phyloP scores from a whole-genome alignment of 495 filamentous ascomycete species.

The Penicillium arizonense region DNA sequence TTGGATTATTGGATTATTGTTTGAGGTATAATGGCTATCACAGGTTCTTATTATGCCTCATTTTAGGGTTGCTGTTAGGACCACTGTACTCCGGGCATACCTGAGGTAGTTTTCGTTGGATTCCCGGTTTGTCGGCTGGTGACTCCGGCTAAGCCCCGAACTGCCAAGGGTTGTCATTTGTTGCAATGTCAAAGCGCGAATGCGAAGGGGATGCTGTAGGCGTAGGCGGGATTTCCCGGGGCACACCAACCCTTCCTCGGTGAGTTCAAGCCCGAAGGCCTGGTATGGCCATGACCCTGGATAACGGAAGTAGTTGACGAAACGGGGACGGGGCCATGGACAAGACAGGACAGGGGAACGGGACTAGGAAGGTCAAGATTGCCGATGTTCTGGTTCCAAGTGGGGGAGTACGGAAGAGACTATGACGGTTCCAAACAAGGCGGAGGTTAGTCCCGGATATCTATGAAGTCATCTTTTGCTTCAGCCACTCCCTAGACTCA shows the following conservation, averaged over 20 bases:
- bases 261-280: slow-evolving; percentile 1
- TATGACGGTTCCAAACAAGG: slow-evolving; percentile 20
- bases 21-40: no score
- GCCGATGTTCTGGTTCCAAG: background rate
- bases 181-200: background rate
- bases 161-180: slow-evolving; percentile 3
- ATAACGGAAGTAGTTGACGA: no score
- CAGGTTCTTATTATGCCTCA: no score
- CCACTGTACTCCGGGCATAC: slow-evolving; percentile 19
- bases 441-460: slow-evolving; percentile 26
- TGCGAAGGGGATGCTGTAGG: background rate
- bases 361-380: background rate
- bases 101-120: background rate
- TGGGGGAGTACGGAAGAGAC: background rate
- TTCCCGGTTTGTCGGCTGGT: slow-evolving; percentile 10
- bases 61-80: slow-evolving; percentile 1
- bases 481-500: background rate
- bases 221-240: slow-evolving; percentile 7
- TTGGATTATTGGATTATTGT: background rate
- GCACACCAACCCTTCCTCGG: background rate
- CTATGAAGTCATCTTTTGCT: slow-evolving; percentile 28
- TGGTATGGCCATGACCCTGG: background rate
- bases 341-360: no score
- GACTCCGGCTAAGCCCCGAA: slow-evolving; percentile 6
- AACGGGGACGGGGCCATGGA: no score